phyloP scores from a whole-genome alignment of 805 yeast species.

The Saccharomycopsis fodiens region DNA sequence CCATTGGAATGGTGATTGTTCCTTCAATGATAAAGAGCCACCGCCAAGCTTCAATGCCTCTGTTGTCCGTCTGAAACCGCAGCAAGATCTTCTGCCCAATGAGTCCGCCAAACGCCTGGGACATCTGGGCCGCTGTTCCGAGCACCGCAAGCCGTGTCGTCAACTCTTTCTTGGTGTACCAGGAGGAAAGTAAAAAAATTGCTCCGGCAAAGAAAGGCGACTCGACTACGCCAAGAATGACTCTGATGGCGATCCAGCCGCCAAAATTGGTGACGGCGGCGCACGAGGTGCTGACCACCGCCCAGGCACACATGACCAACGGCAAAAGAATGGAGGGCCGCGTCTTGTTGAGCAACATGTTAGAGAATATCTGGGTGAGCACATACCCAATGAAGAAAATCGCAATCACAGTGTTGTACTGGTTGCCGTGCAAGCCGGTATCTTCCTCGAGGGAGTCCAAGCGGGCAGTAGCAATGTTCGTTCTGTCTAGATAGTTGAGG shows the following conservation, averaged over 20 bases:
- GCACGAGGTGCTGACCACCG: slow-evolving; percentile 32
- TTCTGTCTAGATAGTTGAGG: slow-evolving; percentile 42
- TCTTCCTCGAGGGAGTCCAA: slow-evolving; percentile 42
- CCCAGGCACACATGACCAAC: no score
- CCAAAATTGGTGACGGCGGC: slow-evolving; percentile 37
- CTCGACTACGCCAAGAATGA: slow-evolving; percentile 41
- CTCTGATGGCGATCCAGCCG: slow-evolving; percentile 36
- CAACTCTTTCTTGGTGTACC: slow-evolving; percentile 41
- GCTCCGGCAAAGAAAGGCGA: slow-evolving; percentile 39
- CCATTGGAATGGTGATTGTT: slow-evolving; percentile 32
- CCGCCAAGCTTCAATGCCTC: slow-evolving; percentile 37
- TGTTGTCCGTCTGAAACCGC: slow-evolving; percentile 12
- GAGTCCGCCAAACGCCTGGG: slow-evolving; percentile 51
- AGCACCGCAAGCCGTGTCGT: slow-evolving; percentile 41
- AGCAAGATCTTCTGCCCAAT: slow-evolving; percentile 39
- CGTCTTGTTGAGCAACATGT: no score
- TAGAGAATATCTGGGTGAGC: no score
- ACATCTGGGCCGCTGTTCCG: slow-evolving; percentile 44
- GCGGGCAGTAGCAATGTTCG: slow-evolving; percentile 40
- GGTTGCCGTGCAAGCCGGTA: slow-evolving; percentile 32
- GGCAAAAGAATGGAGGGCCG: slow-evolving; percentile 4
- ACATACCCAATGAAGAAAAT: slow-evolving; percentile 39
- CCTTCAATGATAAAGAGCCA: slow-evolving; percentile 47
- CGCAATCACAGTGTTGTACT: slow-evolving; percentile 46
- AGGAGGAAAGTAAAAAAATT: slow-evolving; percentile 30